phyloP scores from a whole-genome alignment of 2,329 filamentous ascomycete genomes.

The Cercospora beticola region DNA sequence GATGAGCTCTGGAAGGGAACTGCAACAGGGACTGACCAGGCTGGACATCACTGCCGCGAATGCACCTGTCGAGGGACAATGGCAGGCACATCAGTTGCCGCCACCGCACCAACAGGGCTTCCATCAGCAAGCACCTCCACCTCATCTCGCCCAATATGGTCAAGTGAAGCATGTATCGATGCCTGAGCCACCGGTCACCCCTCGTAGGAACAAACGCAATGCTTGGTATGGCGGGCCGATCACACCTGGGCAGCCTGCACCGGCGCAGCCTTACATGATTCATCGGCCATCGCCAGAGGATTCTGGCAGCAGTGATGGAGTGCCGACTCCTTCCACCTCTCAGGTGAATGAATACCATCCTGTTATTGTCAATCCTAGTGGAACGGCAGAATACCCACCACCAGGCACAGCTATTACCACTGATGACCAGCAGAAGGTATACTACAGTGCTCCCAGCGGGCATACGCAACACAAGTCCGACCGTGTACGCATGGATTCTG shows the following conservation, averaged over 20 bases:
- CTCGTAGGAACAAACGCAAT: constrained; percentile 63
- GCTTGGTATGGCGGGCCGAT: constrained; percentile 68
- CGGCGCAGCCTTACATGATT: constrained; percentile 19
- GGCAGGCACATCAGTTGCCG: constrained; percentile 28
- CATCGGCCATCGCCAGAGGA: constrained; percentile 57
- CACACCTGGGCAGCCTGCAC: constrained; percentile 22
- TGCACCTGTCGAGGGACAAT: constrained; percentile 35
- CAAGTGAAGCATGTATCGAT: constrained; percentile 39
- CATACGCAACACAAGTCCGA: constrained; percentile 30
- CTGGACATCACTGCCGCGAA: constrained; percentile 60
- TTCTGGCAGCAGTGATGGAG: constrained; percentile 56
- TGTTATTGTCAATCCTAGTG: constrained; percentile 53
- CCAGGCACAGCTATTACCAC: constrained; percentile 37
- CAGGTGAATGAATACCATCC: constrained; percentile 54
- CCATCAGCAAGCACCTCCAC: constrained; percentile 20
- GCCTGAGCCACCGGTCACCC: constrained; percentile 49
- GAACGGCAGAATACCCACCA: constrained; percentile 48
- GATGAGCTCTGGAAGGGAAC: constrained; percentile 48
- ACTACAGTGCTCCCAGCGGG: constrained; percentile 14
- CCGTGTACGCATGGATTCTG: constrained; percentile 36
- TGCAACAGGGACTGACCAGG: constrained; percentile 65
- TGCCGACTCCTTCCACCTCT: constrained; percentile 53
- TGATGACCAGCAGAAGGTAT: constrained; percentile 43
- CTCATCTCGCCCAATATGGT: constrained; percentile 33
- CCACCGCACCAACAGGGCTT: constrained; percentile 24